phyloP scores from a whole-genome alignment of 139 green algal genomes.

The Gonium pectorale region DNA sequence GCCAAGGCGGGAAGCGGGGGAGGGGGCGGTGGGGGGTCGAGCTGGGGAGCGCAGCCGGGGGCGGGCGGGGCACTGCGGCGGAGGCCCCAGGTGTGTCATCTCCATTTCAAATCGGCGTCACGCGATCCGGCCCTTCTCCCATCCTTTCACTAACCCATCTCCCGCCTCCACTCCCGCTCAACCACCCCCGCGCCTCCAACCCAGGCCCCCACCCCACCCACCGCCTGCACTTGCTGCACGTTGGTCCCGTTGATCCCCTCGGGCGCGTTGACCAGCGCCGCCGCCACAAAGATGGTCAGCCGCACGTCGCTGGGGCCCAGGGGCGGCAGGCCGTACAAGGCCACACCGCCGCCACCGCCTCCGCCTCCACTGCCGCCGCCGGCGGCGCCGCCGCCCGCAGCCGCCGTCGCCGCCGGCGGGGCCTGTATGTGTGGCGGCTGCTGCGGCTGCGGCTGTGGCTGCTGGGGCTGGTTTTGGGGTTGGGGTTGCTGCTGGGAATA shows the following conservation, averaged over 20 bases:
- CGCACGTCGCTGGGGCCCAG: constrained; percentile 15
- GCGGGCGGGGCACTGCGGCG: no score
- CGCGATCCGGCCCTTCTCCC: background rate
- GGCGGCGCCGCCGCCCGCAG: no score
- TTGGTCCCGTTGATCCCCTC: constrained; percentile 45
- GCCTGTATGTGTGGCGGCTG: background rate
- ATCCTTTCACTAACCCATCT: background rate
- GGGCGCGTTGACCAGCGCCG: constrained; percentile 24
- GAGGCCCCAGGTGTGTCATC: no score
- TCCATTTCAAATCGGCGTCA: no score
- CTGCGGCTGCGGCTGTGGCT: background rate
- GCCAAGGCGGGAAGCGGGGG: no score
- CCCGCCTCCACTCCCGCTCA: background rate
- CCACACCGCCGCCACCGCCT: no score
- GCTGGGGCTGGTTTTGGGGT: background rate
- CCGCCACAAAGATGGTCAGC: constrained; percentile 16
- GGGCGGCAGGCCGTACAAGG: constrained; percentile 1
- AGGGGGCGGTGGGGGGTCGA: no score
- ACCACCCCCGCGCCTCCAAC: background rate
- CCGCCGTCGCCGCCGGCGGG: no score
- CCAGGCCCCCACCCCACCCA: background rate
- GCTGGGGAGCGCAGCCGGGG: no score
- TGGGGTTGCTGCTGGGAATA: background rate
- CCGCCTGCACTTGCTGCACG: constrained; percentile 36
- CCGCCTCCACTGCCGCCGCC: no score